Evolutionary conservation across 2,329 filamentous ascomycete species (phyloP).

Genomic region (Nannizziopsis arthrosporioides): DNA sequence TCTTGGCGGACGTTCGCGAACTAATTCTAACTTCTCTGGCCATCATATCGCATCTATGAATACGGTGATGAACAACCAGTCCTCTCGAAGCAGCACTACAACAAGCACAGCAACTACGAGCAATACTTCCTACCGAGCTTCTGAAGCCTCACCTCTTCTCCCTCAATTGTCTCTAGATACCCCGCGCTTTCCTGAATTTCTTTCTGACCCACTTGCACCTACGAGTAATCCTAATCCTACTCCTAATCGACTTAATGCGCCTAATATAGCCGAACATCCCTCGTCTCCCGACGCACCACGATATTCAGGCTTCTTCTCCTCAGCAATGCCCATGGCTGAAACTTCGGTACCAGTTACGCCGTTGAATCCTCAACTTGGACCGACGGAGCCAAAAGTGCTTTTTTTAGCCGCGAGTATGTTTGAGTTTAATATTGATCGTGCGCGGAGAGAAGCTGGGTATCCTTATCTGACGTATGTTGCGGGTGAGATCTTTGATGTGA

Average conservation of each 20-base stretch:
- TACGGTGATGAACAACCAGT: constrained; percentile 41
- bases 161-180: constrained; percentile 37
- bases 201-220: constrained; percentile 23
- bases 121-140: constrained; percentile 9
- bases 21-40: constrained; percentile 44
- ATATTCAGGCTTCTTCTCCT: constrained; percentile 71
- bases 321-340: constrained; percentile 71
- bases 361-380: constrained; percentile 10
- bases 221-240: constrained; percentile 14
- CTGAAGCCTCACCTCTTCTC: constrained; percentile 27
- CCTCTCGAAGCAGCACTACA: constrained; percentile 41
- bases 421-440: constrained; percentile 91
- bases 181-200: constrained; percentile 33
- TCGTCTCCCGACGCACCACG: constrained; percentile 38
- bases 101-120: constrained; percentile 35
- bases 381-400: constrained; percentile 49
- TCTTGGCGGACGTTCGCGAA: constrained; percentile 39
- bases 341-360: constrained; percentile 28
- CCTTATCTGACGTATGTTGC: constrained; percentile 92
- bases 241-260: constrained; percentile 7
- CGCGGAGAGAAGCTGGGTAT: constrained; percentile 85
- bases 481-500: constrained; percentile 87
- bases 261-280: constrained; percentile 21
- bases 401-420: constrained; percentile 91
- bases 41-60: constrained; percentile 39